Percentiles rank a stretch among this genome's conserved stretches.
These are phyloP conservation scores for Pseudogymnoascus sp. DNA, from an alignment of 2,329 filamentous ascomycete species.

Conservation along the genomic window DNA sequence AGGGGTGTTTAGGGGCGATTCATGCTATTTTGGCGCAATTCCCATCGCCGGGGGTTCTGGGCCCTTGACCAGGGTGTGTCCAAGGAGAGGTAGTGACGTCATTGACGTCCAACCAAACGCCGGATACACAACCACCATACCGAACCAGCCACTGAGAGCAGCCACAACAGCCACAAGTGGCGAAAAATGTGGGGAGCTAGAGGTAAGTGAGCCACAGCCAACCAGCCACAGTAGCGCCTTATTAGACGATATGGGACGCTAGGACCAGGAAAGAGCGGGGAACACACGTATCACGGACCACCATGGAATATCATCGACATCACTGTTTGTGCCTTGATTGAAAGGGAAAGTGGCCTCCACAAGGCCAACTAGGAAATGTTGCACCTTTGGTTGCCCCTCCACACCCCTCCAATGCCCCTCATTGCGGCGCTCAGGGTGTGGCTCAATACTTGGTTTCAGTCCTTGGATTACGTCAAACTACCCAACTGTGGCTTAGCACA, in stretches of 20 bases:
- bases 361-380: not conserved
- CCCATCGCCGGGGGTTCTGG: not conserved
- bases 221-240: not conserved
- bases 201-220: not conserved
- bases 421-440: not conserved
- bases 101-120: not conserved
- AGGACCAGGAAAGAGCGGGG: not conserved
- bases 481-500: constrained; percentile 5
- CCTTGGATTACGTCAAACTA: not conserved
- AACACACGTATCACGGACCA: not conserved
- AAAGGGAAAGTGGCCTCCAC: not conserved
- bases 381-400: constrained; percentile 4
- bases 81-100: not conserved
- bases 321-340: not conserved
- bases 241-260: not conserved
- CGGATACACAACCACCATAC: not conserved
- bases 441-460: constrained; percentile 6
- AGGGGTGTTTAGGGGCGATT: not conserved
- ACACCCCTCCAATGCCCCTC: not conserved
- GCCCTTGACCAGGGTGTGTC: not conserved
- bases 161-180: constrained; percentile 4
- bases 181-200: not conserved
- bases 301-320: not conserved
- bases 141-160: not conserved
- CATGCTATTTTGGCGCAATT: not conserved